Evolutionary conservation across 2,329 filamentous ascomycete genomes (phyloP).

Genomic region (Fusarium paranaense): DNA sequence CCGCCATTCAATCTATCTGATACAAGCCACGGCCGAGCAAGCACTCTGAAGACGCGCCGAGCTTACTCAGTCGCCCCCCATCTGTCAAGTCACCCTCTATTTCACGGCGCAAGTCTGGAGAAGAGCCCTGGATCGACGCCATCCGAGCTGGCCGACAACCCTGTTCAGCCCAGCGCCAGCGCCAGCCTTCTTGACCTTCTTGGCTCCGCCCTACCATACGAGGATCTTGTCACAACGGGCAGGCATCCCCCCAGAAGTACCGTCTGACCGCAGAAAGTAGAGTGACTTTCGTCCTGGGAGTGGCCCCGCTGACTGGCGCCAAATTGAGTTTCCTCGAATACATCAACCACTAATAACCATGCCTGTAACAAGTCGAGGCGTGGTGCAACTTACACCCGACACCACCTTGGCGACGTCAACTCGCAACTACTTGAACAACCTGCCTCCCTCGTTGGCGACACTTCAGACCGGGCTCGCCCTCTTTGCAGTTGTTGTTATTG

Average conservation of each 20-base stretch:
- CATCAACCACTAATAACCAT: constrained; percentile 46
- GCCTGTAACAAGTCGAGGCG: constrained; percentile 48
- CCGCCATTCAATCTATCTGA: constrained; percentile 28
- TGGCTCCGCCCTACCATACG: constrained; percentile 46
- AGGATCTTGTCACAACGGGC: constrained; percentile 44
- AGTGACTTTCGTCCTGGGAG: constrained; percentile 42
- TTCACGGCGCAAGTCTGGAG: constrained; percentile 16
- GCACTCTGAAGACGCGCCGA: constrained; percentile 8
- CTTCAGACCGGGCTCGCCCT: constrained; percentile 47
- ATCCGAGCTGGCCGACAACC: constrained; percentile 40
- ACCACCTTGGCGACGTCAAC: constrained; percentile 40
- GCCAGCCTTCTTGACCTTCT: constrained; percentile 39
- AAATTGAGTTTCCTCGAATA: constrained; percentile 45
- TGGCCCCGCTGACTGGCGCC: constrained; percentile 48
- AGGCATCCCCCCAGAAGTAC: constrained; percentile 47
- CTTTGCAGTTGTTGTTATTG: constrained; percentile 51
- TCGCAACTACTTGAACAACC: constrained; percentile 47
- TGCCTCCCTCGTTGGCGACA: constrained; percentile 45
- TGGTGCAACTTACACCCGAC: constrained; percentile 47
- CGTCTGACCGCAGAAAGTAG: constrained; percentile 51
- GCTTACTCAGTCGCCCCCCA: constrained; percentile 28
- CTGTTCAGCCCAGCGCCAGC: constrained; percentile 38
- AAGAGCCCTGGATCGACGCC: constrained; percentile 15
- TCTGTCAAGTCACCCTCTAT: constrained; percentile 8
- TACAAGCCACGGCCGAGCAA: constrained; percentile 31